Base-by-base conservation (phyloP, 73 alveolate genomes). In the Paraurostyla sp. region DNA sequence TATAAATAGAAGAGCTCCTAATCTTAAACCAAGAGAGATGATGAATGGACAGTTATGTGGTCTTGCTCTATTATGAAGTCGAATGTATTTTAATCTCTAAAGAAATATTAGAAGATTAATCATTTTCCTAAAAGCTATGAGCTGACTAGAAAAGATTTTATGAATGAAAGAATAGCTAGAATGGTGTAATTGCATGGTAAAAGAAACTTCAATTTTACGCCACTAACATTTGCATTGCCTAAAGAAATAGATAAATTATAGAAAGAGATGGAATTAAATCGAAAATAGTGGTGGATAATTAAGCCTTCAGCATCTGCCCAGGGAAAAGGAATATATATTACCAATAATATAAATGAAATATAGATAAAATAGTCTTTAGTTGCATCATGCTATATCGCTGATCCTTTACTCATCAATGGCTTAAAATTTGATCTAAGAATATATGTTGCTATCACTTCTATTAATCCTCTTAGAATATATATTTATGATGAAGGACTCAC, bases 361-460 rank as follows among this genome's bases (percentile, higher is more conserved):
- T 75, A 80, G 71, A 83, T 57, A 59, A 92, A 73, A 33, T 49
- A 76, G n/a, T 85, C 71, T 57, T 43, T 68, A 40, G 85, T 97
- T 78, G 96, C 95, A 4, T 71, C 93, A 60, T 87, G 92, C 33
- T 97, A 97, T 82, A 94, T 97, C 49, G 93, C 76, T 23, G 96
- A 96, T 63, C 99, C 99, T 0, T 97, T 95, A 57, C 89, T 92
- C 42, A 82, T 97, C 0, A 96, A 97, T 73, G 95, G 96, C 38
- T 92, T 90, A 38, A 97, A 97, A 91, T 97, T 95, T 91, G 99
- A 97, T 81, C 87, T 97, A 60, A 85, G 99, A 91, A 93, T 97
- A 38, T 97, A 97, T 93, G 98, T 93, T 22, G 85, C 92, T 71
- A 94, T 97, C 48, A 94, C 97, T 0, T 87, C 98, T 50, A 95